Conservation (phyloP, 305 asterid species). For the Plantago lanceolata region DNA sequence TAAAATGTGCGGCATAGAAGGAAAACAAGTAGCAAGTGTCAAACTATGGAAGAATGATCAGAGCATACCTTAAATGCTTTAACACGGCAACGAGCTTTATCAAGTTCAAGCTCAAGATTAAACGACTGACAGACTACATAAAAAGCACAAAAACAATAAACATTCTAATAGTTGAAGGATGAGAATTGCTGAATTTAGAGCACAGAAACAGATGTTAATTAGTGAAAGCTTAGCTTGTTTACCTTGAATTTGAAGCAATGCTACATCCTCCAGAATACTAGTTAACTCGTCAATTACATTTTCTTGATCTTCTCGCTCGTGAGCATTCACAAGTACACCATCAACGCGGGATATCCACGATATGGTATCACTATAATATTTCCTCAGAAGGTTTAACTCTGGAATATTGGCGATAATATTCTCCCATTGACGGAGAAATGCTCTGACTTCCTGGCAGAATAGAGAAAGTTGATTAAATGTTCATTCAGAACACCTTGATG, state of each 20-base stretch:
- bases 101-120: conserved; percentile 65
- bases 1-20: not conserved
- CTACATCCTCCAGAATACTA: conserved; percentile 59
- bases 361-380: conserved; percentile 53
- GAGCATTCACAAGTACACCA: conserved; percentile 45
- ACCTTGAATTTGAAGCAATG: conserved; percentile 70
- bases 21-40: not conserved
- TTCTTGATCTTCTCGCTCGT: conserved; percentile 72
- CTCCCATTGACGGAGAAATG: conserved; percentile 57
- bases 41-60: not conserved
- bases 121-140: conserved; percentile 68
- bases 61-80: conserved; percentile 67
- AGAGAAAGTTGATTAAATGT: conserved; percentile 24
- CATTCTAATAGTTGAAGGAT: conserved; percentile 19
- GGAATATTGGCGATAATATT: conserved; percentile 62
- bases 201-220: conserved; percentile 6
- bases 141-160: conserved; percentile 18
- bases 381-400: conserved; percentile 69
- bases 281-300: conserved; percentile 60
- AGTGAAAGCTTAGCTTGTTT: conserved; percentile 12
- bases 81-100: conserved; percentile 76
- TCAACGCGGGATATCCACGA: conserved; percentile 73
- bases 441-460: conserved; percentile 56
- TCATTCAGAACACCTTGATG: conserved; percentile 18
- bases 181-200: conserved; percentile 10